Conservation (phyloP, 805 yeast genomes). For the Metschnikowia vanudenii region DNA sequence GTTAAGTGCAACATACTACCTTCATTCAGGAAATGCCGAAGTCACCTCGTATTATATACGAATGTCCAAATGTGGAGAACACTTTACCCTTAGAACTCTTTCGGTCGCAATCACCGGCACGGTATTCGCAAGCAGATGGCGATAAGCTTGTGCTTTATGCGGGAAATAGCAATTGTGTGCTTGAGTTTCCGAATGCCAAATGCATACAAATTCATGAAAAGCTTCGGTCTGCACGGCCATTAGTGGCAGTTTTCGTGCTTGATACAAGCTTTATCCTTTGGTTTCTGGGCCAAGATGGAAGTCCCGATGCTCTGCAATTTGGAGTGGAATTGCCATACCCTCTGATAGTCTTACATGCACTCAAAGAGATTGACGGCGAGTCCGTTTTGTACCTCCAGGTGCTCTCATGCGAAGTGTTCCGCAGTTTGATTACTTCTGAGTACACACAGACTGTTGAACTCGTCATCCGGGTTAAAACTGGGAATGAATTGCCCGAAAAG, state of each 20-base stretch:
- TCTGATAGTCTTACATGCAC: conserved; percentile 33
- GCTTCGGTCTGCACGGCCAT: conserved; percentile 3
- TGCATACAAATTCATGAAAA: conserved; percentile 1
- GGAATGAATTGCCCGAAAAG: not conserved
- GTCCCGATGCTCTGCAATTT: not conserved
- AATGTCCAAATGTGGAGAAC: conserved; percentile 41
- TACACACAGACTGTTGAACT: conserved; percentile 23
- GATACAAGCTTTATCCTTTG: conserved; percentile 36
- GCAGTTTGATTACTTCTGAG: conserved; percentile 17
- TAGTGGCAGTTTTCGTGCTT: conserved; percentile 31
- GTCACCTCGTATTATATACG: conserved; percentile 18
- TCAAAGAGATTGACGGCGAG: conserved; percentile 21
- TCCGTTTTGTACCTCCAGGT: conserved; percentile 33
- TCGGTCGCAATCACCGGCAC: conserved; percentile 40
- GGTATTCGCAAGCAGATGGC: conserved; percentile 33
- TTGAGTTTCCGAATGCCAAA: conserved; percentile 15
- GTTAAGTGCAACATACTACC: not conserved
- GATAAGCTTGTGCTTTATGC: conserved; percentile 43
- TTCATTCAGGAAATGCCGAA: not conserved
- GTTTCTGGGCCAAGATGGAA: conserved; percentile 17
- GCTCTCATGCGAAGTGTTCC: conserved; percentile 22
- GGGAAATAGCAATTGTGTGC: conserved; percentile 27
- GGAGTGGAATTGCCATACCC: conserved; percentile 40
- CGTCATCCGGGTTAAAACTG: conserved; percentile 8
- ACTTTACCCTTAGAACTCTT: conserved; percentile 34